Evolutionary conservation across 75 land plant genomes (phyloP).

Genomic region (Selaginella tamariscina): DNA sequence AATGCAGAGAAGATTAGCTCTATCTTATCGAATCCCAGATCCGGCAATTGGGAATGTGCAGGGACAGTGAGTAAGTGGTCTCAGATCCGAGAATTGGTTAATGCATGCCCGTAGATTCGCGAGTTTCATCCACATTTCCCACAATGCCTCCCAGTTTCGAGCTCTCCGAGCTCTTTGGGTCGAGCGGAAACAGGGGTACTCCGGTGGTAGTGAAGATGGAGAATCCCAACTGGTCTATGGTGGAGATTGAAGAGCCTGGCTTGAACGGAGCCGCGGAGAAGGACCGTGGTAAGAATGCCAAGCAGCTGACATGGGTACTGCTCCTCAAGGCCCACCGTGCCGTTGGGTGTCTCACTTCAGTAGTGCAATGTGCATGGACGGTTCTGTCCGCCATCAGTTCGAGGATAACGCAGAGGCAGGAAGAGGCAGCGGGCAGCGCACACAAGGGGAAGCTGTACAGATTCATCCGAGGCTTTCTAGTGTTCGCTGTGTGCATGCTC

Average conservation of each 20-base stretch:
- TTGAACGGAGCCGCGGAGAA: slow-evolving; percentile 15
- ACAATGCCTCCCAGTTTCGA: slow-evolving; percentile 26
- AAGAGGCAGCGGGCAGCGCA: not conserved
- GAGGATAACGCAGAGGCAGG: not conserved
- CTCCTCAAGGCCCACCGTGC: slow-evolving; percentile 28
- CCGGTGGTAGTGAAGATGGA: slow-evolving; percentile 24
- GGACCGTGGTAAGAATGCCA: slow-evolving; percentile 28
- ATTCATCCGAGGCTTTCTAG: slow-evolving; percentile 17
- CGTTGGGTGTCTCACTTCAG: slow-evolving; percentile 14
- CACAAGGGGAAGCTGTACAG: slow-evolving; percentile 22
- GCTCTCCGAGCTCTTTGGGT: slow-evolving; percentile 22
- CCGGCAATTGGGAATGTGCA: not conserved
- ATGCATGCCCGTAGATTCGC: no score
- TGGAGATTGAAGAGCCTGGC: slow-evolving; percentile 23
- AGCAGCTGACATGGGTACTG: slow-evolving; percentile 28
- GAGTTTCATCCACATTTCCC: no score
- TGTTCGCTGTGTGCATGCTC: slow-evolving; percentile 23
- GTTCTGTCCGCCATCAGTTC: slow-evolving; percentile 15
- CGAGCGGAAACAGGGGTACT: slow-evolving; percentile 16
- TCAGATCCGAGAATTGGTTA: no score
- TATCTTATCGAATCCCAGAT: not conserved
- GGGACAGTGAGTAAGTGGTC: not conserved
- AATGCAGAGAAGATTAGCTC: not conserved
- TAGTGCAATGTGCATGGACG: slow-evolving; percentile 14
- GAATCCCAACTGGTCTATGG: slow-evolving; percentile 22